Base-by-base conservation (phyloP, 2,329 filamentous ascomycete species). In the Colletotrichum graminicola region DNA sequence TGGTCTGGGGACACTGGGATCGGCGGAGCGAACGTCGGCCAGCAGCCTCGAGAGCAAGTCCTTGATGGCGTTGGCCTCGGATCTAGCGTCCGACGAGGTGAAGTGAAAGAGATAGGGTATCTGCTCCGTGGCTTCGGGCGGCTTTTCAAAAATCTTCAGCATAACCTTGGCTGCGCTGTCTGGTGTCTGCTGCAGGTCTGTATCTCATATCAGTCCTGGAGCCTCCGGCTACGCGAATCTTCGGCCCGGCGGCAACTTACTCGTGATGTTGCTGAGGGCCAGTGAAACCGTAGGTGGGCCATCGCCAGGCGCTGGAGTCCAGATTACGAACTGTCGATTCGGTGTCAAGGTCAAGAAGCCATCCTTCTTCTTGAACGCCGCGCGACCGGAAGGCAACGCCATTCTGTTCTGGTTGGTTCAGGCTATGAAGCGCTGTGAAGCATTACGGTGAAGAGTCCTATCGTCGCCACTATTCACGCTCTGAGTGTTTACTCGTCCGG, bases 341-440 rank as follows among this genome's bases (percentile, higher is more conserved):
- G 88, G 84, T 21, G 93, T 90, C 76, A 98, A 86, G 34, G 90
- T 89, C 77, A 99, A 84, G 72, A 89, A 89, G 79, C 96, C 96
- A 85, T 98, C 93, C 82, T 97, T 96, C 86, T 98, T 99, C 84
- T 98, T 98, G 87, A 96, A 98, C 70, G 91, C 86, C 63, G 92
- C 91, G 74, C 88, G 89, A 71, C 91, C 93, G 76, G 85, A 88
- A 63, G 89, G 90, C 73, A 86, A 80, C 36, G 87, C 83, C 90
- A 92, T 91, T 14, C 43, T 54, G 45, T 34, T 45, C 39, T 60
- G 56, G n/a, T n/a, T 23, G 12, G 26, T 21, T 21, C 12, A 66
- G 26, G 21, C 68, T 47, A 69, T 54, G 36, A 54, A 36, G 11
- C 18, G 11, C 52, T 26, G 54, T 61, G 36, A 23, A 39, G 39